phyloP scores from a whole-genome alignment of 2,329 filamentous ascomycete genomes.

The Trichophyton equinum region DNA sequence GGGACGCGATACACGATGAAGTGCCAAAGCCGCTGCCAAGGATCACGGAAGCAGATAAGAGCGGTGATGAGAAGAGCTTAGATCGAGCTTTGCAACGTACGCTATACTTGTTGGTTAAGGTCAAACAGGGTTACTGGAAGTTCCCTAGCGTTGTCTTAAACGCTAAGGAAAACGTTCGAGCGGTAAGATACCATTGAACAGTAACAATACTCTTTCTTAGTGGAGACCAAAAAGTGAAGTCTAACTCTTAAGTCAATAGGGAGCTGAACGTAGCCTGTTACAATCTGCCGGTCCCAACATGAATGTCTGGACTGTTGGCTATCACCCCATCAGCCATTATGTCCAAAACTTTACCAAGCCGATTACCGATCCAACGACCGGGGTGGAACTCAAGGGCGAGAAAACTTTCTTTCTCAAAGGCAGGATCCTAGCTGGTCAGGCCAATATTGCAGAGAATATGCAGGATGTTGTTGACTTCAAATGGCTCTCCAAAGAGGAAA shows the following conservation, averaged over 20 bases:
- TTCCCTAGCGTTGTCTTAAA: conserved; percentile 65
- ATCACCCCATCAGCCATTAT: conserved; percentile 73
- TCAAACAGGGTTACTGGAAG: conserved; percentile 57
- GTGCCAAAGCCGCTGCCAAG: conserved; percentile 60
- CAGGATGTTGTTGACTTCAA: conserved; percentile 70
- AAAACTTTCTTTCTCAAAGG: conserved; percentile 96
- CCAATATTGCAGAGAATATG: conserved; percentile 51
- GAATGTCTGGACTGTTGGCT: conserved; percentile 97
- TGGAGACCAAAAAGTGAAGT: not conserved
- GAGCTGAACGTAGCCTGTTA: conserved; percentile 65
- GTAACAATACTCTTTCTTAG: not conserved
- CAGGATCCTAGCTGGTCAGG: conserved; percentile 94
- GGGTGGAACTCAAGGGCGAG: conserved; percentile 45
- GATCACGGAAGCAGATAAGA: conserved; percentile 63
- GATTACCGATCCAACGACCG: conserved; percentile 28
- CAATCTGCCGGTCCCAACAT: conserved; percentile 80
- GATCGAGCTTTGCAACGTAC: conserved; percentile 69
- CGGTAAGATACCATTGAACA: conserved; percentile 47
- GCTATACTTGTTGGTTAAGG: conserved; percentile 74
- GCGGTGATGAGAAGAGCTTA: conserved; percentile 62
- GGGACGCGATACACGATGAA: conserved; percentile 40
- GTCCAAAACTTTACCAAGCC: conserved; percentile 44
- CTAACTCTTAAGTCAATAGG: conserved; percentile 39
- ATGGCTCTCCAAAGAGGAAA: conserved; percentile 86
- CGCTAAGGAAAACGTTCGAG: conserved; percentile 63